Evolutionary conservation across 2,329 filamentous ascomycete genomes (phyloP).

Genomic region (Diplodia mutila): DNA sequence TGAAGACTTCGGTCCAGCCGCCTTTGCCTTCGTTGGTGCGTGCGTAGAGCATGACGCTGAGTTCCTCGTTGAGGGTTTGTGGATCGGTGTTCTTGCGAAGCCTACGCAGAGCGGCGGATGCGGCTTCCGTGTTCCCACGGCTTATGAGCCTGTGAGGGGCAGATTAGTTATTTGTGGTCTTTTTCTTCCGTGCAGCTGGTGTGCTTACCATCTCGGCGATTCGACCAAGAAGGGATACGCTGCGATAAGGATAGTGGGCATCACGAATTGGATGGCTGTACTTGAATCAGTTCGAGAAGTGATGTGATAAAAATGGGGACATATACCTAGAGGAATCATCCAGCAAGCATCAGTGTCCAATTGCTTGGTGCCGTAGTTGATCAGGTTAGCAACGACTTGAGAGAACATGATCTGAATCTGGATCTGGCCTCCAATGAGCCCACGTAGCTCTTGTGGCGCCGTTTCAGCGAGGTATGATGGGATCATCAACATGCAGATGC

Average conservation of each 20-base stretch:
- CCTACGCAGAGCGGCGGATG: slow-evolving; percentile 6
- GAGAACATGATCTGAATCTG: slow-evolving; percentile 24
- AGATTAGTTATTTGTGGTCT: background rate
- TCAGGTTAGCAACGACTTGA: slow-evolving; percentile 12
- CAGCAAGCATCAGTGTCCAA: slow-evolving; percentile 19
- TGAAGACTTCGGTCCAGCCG: slow-evolving; percentile 7
- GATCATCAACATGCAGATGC: slow-evolving; percentile 23
- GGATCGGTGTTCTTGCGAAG: slow-evolving; percentile 13
- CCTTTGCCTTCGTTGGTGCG: slow-evolving; percentile 19
- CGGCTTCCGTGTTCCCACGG: slow-evolving; percentile 11
- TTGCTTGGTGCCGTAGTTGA: slow-evolving; percentile 21
- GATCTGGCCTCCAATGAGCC: slow-evolving; percentile 19
- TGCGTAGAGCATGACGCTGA: slow-evolving; percentile 17
- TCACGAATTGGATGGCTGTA: slow-evolving; percentile 14
- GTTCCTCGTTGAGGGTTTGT: slow-evolving; percentile 6
- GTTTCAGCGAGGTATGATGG: slow-evolving; percentile 23
- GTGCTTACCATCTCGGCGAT: slow-evolving; percentile 12
- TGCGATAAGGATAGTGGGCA: slow-evolving; percentile 17
- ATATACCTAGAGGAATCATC: slow-evolving; percentile 16
- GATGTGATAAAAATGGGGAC: background rate
- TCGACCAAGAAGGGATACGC: slow-evolving; percentile 19
- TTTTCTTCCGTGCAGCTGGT: background rate
- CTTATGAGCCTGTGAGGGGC: slow-evolving; percentile 10
- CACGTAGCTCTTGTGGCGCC: slow-evolving; percentile 12
- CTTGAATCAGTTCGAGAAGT: background rate